These are phyloP conservation scores for Symbiodinium natans DNA, from an alignment of 73 alveolate species.

Conservation along the genomic window DNA sequence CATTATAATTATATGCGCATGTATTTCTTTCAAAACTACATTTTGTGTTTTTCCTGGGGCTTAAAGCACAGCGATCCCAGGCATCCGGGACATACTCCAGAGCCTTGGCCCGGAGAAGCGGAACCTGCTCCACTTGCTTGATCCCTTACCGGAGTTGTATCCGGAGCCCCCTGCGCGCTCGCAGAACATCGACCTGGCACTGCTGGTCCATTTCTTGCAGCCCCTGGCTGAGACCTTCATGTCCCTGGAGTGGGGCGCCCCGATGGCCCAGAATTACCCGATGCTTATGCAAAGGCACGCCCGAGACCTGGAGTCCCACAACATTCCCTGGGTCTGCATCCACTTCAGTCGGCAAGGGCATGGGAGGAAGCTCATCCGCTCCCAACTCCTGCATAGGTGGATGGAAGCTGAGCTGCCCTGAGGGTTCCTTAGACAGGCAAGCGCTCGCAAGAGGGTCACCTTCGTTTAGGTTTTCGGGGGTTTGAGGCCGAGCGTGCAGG, in stretches of 20 bases:
- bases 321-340: conserved; percentile 39
- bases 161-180: conserved; percentile 26
- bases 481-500: too few relatives aligned
- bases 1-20: too few relatives aligned
- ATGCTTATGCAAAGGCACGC: not conserved
- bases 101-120: not conserved
- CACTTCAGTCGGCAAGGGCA: conserved; percentile 6
- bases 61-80: too few relatives aligned
- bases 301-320: not conserved
- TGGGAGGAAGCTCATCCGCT: conserved; percentile 40
- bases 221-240: conserved; percentile 42
- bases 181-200: conserved; percentile 22
- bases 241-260: conserved; percentile 14
- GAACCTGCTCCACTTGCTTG: not conserved
- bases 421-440: too few relatives aligned
- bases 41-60: too few relatives aligned
- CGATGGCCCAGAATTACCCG: conserved; percentile 34
- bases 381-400: conserved; percentile 35
- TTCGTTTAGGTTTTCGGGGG: too few relatives aligned
- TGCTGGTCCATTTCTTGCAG: conserved; percentile 20
- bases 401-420: conserved; percentile 33
- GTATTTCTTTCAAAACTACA: too few relatives aligned
- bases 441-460: too few relatives aligned
- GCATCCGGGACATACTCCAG: not conserved
- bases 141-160: conserved; percentile 35